A percentile compares a stretch with the other conserved stretches of the same genome.
Conservation (phyloP, 1,139 yeast genomes). For the Diutina mesorugosa region DNA sequence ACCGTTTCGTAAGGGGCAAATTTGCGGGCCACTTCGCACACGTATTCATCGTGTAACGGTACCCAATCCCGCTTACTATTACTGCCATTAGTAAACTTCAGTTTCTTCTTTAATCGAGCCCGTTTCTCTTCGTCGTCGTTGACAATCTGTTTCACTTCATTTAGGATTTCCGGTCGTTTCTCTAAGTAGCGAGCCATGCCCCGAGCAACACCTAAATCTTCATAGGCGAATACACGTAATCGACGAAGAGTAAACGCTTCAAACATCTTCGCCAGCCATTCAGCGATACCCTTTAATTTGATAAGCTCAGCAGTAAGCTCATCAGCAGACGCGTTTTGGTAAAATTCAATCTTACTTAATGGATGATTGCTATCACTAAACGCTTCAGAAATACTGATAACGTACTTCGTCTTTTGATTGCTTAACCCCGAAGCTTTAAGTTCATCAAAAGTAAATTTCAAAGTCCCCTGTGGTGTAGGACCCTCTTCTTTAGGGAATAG, state of each 20-base stretch:
- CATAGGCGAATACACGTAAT: constrained; percentile 60
- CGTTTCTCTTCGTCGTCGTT: constrained; percentile 17
- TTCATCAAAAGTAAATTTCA: constrained; percentile 26
- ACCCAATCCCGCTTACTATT: constrained; percentile 39
- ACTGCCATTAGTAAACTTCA: constrained; percentile 24
- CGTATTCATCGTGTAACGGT: constrained; percentile 48
- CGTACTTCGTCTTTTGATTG: constrained; percentile 52
- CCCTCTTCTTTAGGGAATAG: constrained; percentile 18
- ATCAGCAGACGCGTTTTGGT: constrained; percentile 18
- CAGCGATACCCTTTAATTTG: constrained; percentile 66
- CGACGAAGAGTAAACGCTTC: constrained; percentile 54
- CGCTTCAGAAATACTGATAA: constrained; percentile 46
- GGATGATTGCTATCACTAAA: constrained; percentile 27
- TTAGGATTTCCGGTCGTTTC: constrained; percentile 38
- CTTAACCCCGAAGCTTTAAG: constrained; percentile 61
- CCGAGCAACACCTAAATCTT: constrained; percentile 76
- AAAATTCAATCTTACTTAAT: constrained; percentile 26
- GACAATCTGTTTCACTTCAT: constrained; percentile 23
- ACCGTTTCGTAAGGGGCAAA: constrained; percentile 60
- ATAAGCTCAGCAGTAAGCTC: constrained; percentile 45
- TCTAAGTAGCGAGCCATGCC: constrained; percentile 59
- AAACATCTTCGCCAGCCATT: constrained; percentile 91
- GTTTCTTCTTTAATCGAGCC: constrained; percentile 18
- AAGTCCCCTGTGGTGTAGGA: constrained; percentile 42
- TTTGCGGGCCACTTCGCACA: constrained; percentile 38